Percentiles rank a stretch among this genome's conserved stretches.
phyloP scores from a whole-genome alignment of 345 rosid genomes.

The Euphorbia peplus region DNA sequence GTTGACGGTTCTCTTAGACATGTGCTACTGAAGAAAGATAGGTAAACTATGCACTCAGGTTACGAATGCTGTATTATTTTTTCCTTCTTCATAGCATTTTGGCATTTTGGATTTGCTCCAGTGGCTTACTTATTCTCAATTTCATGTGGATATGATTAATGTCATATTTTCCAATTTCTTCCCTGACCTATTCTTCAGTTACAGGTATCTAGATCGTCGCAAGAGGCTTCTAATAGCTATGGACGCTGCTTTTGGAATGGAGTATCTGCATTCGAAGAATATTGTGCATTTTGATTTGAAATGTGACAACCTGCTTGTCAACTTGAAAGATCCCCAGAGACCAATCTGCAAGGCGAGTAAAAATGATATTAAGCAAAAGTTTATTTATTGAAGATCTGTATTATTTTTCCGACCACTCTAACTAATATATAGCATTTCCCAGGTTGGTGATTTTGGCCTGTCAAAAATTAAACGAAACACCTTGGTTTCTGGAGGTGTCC shows the following conservation, averaged over 20 bases:
- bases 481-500: slow-evolving; percentile 82
- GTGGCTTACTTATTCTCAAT: slow-evolving; percentile 1
- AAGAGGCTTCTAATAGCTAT: slow-evolving; percentile 92
- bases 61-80: neutral
- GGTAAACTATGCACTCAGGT: slow-evolving; percentile 41
- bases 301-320: slow-evolving; percentile 94
- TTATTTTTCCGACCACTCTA: slow-evolving; percentile 16
- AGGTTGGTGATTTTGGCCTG: slow-evolving; percentile 88
- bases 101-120: neutral
- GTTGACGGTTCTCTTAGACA: slow-evolving; percentile 95
- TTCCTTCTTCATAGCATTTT: neutral
- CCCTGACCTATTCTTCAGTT: slow-evolving; percentile 13
- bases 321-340: slow-evolving; percentile 87
- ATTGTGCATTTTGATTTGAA: slow-evolving; percentile 97
- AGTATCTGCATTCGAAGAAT: slow-evolving; percentile 91
- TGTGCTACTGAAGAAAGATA: slow-evolving; percentile 79
- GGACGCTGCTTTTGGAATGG: slow-evolving; percentile 99
- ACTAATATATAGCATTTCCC: slow-evolving; percentile 10
- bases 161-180: slow-evolving; percentile 5
- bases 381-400: neutral
- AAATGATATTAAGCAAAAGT: neutral
- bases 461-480: slow-evolving; percentile 82
- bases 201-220: slow-evolving; percentile 83
- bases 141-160: neutral
- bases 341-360: slow-evolving; percentile 92